These are phyloP conservation scores for Trichosporon ovoides DNA, from an alignment of 1,284 basidiomycete genomes.

Conservation along the genomic window DNA sequence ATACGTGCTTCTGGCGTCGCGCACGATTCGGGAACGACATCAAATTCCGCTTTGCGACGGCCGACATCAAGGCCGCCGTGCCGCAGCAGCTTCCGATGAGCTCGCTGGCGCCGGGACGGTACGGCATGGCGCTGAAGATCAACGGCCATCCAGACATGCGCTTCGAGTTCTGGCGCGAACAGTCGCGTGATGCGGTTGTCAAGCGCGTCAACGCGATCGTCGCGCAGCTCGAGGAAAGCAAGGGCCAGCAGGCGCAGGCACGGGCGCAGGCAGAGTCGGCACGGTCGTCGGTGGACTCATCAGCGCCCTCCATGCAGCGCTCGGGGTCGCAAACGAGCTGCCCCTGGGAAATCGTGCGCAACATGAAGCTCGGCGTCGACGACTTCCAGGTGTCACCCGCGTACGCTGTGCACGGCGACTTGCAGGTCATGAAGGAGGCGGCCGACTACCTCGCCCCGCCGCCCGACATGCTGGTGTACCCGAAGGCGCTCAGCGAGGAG, in stretches of 20 bases:
- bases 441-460: constrained; percentile 37
- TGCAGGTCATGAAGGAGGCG: constrained; percentile 18
- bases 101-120: constrained; percentile 46
- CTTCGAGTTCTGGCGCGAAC: constrained; percentile 54
- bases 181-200: constrained; percentile 53
- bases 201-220: constrained; percentile 23
- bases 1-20: constrained; percentile 48
- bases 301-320: not conserved
- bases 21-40: constrained; percentile 39
- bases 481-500: constrained; percentile 31
- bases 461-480: constrained; percentile 25
- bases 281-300: not conserved
- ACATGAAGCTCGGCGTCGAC: constrained; percentile 3
- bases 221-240: constrained; percentile 11
- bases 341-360: not conserved
- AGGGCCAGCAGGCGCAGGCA: not conserved
- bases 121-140: constrained; percentile 54
- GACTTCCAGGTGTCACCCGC: constrained; percentile 15
- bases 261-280: not conserved
- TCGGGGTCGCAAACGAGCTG: not conserved
- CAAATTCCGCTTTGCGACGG: constrained; percentile 55
- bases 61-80: constrained; percentile 51
- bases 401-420: not conserved
- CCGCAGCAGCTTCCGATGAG: constrained; percentile 32
- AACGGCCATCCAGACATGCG: constrained; percentile 54